Evolutionary conservation across 2,329 filamentous ascomycete species (phyloP).

Genomic region (Botrytis deweyae): DNA sequence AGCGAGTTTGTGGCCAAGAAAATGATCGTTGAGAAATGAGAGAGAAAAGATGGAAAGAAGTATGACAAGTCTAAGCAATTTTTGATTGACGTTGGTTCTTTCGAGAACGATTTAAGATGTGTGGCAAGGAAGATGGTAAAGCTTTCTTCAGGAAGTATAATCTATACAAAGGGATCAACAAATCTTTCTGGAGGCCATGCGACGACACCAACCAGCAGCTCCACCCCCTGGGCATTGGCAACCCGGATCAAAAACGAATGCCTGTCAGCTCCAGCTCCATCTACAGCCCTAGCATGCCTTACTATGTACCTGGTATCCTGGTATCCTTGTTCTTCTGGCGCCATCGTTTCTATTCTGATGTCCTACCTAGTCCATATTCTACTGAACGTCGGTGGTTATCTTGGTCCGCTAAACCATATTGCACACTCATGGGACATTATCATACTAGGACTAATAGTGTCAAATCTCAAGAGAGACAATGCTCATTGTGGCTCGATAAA

Average conservation of each 20-base stretch:
- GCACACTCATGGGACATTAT: conserved; percentile 7
- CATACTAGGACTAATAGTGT: conserved; percentile 10
- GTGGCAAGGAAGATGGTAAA: conserved; percentile 27
- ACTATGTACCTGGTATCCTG: conserved; percentile 23
- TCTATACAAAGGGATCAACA: conserved; percentile 32
- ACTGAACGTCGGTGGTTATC: conserved; percentile 15
- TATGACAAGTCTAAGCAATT: conserved; percentile 8
- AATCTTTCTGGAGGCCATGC: conserved; percentile 25
- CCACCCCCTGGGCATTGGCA: conserved; percentile 29
- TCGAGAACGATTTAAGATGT: conserved; percentile 22
- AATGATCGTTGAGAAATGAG: not conserved
- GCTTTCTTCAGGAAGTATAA: conserved; percentile 30
- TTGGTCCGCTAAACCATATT: conserved; percentile 6
- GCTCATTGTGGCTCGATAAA: conserved; percentile 8
- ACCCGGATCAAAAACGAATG: conserved; percentile 35
- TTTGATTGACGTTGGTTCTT: conserved; percentile 2
- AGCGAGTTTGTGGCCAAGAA: conserved; percentile 15
- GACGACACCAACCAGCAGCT: conserved; percentile 38
- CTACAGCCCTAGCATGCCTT: conserved; percentile 35
- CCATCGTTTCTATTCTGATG: conserved; percentile 34
- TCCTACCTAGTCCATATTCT: conserved; percentile 26
- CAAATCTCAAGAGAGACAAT: conserved; percentile 13
- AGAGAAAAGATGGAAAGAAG: not conserved
- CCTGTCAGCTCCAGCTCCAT: conserved; percentile 35
- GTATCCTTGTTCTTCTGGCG: conserved; percentile 32